Conservation (phyloP, 108 stramenopile genomes). For the Epithemia pelagica region DNA sequence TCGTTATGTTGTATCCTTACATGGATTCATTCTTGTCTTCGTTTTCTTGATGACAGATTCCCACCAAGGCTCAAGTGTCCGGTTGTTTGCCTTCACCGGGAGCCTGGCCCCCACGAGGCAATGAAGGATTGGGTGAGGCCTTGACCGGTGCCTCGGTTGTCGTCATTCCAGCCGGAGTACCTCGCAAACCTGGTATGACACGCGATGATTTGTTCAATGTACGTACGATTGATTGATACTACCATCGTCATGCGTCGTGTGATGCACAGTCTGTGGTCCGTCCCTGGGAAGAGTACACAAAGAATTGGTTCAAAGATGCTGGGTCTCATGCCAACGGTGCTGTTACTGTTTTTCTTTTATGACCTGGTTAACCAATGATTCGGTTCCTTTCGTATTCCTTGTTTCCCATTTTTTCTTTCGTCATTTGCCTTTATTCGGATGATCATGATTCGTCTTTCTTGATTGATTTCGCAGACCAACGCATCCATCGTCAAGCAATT, state of each 20-base stretch:
- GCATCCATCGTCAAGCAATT: slow-evolving; percentile 86
- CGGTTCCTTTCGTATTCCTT: no score
- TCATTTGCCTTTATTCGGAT: no score
- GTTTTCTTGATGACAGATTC: slow-evolving; percentile 4
- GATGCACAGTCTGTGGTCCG: no score
- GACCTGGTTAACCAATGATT: neutral
- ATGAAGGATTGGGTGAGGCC: slow-evolving; percentile 68
- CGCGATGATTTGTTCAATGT: slow-evolving; percentile 84
- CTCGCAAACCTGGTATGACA: slow-evolving; percentile 97
- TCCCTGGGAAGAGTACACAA: no score
- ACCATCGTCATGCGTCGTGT: no score
- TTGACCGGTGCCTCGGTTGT: slow-evolving; percentile 88
- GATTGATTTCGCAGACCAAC: slow-evolving; percentile 5
- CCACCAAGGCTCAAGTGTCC: slow-evolving; percentile 36
- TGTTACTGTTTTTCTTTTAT: neutral
- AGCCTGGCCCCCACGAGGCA: slow-evolving; percentile 56
- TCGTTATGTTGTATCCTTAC: neutral
- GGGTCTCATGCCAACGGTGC: neutral
- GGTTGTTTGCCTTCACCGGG: slow-evolving; percentile 64
- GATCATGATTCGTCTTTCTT: neutral
- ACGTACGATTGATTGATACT: slow-evolving; percentile 1
- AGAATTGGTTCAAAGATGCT: no score
- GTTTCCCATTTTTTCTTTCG: no score
- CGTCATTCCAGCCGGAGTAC: slow-evolving; percentile 99
- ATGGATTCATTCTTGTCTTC: neutral